phyloP scores from a whole-genome alignment of 768 basidiomycete species.

The Lentinula sp. region DNA sequence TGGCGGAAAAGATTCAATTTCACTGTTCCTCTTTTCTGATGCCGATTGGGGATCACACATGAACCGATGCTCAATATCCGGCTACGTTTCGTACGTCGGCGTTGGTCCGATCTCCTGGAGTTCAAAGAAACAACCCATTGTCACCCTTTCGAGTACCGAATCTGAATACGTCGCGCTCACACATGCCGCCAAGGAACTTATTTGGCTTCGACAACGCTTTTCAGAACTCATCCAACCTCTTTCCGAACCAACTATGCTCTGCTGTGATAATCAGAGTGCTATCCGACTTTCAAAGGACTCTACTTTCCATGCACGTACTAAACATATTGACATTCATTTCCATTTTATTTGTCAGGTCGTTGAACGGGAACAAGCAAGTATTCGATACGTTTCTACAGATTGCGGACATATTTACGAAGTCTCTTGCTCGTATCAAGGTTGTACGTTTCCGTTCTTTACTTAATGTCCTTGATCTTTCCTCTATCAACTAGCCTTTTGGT shows the following conservation, averaged over 20 bases:
- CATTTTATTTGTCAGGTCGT: slow-evolving; percentile 24
- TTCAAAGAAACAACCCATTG: slow-evolving; percentile 23
- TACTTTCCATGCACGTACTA: slow-evolving; percentile 23
- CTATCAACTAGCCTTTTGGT: no score
- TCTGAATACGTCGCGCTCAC: slow-evolving; percentile 28
- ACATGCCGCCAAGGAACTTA: slow-evolving; percentile 19
- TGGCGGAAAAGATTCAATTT: neutral
- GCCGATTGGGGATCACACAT: slow-evolving; percentile 10
- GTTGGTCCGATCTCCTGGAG: slow-evolving; percentile 24
- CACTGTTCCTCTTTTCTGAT: slow-evolving; percentile 9
- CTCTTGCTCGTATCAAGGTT: slow-evolving; percentile 2
- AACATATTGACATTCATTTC: slow-evolving; percentile 30
- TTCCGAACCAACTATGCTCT: slow-evolving; percentile 8
- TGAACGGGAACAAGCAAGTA: slow-evolving; percentile 12
- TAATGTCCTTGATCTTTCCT: no score
- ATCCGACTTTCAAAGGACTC: slow-evolving; percentile 17
- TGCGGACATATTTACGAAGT: slow-evolving; percentile 1
- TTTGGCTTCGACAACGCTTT: slow-evolving; percentile 10
- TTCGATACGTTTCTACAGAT: neutral
- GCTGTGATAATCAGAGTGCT: slow-evolving; percentile 18
- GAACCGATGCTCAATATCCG: slow-evolving; percentile 23
- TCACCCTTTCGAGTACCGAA: slow-evolving; percentile 28
- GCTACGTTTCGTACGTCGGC: slow-evolving; percentile 23
- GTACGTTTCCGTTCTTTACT: neutral
- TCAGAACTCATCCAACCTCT: slow-evolving; percentile 4